phyloP scores from a whole-genome alignment of 2,329 filamentous ascomycete species.

The Emericellopsis cladophorae region DNA sequence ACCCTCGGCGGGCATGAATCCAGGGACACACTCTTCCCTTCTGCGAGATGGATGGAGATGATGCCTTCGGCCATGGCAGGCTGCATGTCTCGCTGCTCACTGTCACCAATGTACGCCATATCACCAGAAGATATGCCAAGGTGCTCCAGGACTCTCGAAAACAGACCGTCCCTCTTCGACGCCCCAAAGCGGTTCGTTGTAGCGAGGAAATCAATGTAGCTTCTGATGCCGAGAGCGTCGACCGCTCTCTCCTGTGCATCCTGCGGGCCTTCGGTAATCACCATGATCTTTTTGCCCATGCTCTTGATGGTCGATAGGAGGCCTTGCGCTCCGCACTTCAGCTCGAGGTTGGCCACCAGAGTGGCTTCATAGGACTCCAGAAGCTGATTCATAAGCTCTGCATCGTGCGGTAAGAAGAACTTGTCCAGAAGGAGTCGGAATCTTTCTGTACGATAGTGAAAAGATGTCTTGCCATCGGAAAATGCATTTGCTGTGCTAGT shows the following conservation, averaged over 20 bases:
- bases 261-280: constrained; percentile 33
- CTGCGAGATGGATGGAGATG: constrained; percentile 13
- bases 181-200: constrained; percentile 16
- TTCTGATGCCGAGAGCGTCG: constrained; percentile 9
- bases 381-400: constrained; percentile 8
- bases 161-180: constrained; percentile 14
- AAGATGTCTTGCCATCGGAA: constrained; percentile 27
- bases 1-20: constrained; percentile 4
- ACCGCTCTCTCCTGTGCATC: constrained; percentile 32
- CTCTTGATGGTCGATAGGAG: constrained; percentile 19
- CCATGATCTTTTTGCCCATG: constrained; percentile 22
- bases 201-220: constrained; percentile 15
- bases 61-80: constrained; percentile 14
- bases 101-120: constrained; percentile 17
- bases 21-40: constrained; percentile 5
- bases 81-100: constrained; percentile 12
- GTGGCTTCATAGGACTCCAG: constrained; percentile 15
- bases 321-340: constrained; percentile 21
- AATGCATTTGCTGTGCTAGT: constrained; percentile 24
- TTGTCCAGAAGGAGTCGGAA: constrained; percentile 19
- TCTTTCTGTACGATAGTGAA: constrained; percentile 26
- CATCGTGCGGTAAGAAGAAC: neutral
- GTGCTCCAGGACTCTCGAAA: constrained; percentile 12
- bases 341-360: constrained; percentile 13
- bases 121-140: constrained; percentile 10